A percentile compares a stretch with the other conserved stretches of the same genome.
Evolutionary conservation across 2,329 filamentous ascomycete genomes (phyloP).

Genomic region (Hypoxylon sp.): DNA sequence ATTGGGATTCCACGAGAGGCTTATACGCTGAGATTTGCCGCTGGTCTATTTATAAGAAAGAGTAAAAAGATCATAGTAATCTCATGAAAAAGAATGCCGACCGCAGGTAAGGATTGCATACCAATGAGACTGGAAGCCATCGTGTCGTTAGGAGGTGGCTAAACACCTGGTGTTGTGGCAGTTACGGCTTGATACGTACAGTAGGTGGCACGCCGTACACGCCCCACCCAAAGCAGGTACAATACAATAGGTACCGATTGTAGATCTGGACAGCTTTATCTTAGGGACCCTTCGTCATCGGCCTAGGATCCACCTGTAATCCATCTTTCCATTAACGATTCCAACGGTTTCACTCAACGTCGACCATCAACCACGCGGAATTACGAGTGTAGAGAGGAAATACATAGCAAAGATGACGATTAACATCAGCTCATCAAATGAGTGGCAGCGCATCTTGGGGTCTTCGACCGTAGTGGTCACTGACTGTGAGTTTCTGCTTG

Average conservation of each 20-base stretch:
- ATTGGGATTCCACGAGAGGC: constrained; percentile 6
- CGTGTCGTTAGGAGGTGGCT: neutral
- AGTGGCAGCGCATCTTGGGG: constrained; percentile 80
- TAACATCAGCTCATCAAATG: constrained; percentile 72
- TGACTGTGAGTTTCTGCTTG: constrained; percentile 76
- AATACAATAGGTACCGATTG: constrained; percentile 14
- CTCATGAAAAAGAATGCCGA: neutral
- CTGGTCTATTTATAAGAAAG: neutral
- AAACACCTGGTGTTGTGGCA: neutral
- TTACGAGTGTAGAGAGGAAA: neutral
- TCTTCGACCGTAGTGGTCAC: constrained; percentile 85
- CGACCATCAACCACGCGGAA: constrained; percentile 9
- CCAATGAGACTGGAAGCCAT: neutral
- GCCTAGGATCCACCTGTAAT: constrained; percentile 24
- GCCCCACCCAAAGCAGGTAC: neutral
- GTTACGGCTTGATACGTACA: too few species aligned
- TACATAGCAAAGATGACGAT: constrained; percentile 58
- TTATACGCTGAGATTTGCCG: neutral
- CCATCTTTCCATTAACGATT: constrained; percentile 21
- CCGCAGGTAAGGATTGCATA: neutral
- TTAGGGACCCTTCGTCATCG: constrained; percentile 30
- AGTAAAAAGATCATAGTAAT: neutral
- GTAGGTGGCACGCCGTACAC: too few species aligned
- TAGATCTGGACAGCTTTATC: constrained; percentile 50
- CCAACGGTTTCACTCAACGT: constrained; percentile 17